Conservation (phyloP, 2,329 filamentous ascomycete genomes). For the Colletotrichum agaves region DNA sequence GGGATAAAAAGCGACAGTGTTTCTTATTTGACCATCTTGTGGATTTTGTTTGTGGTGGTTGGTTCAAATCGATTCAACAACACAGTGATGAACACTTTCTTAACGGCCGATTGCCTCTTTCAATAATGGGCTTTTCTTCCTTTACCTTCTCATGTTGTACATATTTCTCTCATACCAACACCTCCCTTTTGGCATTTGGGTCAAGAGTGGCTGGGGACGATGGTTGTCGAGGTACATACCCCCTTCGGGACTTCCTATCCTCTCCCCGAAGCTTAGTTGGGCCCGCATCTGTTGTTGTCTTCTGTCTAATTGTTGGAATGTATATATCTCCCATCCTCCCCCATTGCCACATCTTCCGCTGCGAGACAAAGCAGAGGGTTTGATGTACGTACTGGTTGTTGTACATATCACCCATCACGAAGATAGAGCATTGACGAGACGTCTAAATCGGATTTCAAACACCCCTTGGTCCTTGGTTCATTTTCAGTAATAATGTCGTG, state of each 20-base stretch:
- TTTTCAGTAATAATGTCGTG: not conserved
- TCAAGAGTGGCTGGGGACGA: not conserved
- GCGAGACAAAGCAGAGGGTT: conserved; percentile 30
- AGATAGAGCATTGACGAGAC: conserved; percentile 34
- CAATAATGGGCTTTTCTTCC: conserved; percentile 21
- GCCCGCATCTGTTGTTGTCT: conserved; percentile 8
- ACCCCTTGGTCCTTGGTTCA: too few relatives aligned
- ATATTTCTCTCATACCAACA: conserved; percentile 35
- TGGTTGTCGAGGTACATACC: conserved; percentile 3
- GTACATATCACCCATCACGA: conserved; percentile 35
- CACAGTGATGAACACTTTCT: conserved; percentile 6
- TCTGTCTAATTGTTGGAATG: conserved; percentile 36
- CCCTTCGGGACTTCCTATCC: not conserved
- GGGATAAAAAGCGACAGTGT: conserved; percentile 22
- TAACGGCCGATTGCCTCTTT: conserved; percentile 21
- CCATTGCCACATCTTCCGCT: conserved; percentile 22
- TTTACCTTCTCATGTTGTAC: conserved; percentile 32
- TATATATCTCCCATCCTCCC: conserved; percentile 24
- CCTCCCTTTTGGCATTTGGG: conserved; percentile 9
- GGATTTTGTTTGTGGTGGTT: conserved; percentile 1
- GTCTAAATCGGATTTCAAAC: conserved; percentile 34
- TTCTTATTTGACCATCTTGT: not conserved
- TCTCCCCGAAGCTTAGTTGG: not conserved
- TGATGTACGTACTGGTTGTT: conserved; percentile 24
- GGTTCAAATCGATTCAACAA: too few relatives aligned